Base-by-base conservation (phyloP, 179 eudicot species). In the Carnegiea gigantea region DNA sequence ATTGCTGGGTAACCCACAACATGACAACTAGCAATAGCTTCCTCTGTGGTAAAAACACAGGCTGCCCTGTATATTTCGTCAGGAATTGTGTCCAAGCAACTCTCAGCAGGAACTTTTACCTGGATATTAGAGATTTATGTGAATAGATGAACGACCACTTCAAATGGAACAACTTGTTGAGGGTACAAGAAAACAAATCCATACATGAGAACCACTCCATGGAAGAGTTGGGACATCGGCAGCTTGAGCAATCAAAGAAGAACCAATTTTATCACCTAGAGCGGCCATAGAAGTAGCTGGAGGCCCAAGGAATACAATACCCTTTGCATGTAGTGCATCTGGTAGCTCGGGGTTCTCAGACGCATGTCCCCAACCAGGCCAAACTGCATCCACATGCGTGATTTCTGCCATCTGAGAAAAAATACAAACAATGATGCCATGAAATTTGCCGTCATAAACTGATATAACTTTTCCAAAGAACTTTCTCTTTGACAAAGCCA, bases 351-450 rank as follows among this genome's bases (percentile, higher is more conserved):
- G 99, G 78, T 89, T 97, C 91, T 97, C 99, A 44, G 99, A 97
- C 78, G 99, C 99, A 88, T 97, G 99, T 78, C 99, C 99, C 99
- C 99, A 97, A 77, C 99, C 99, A 80, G 99, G 99, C 99, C 99
- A 97, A 84, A 97, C 99, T 62, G 99, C 99, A 84, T 97, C 98
- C 46, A 97, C 99, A 81, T 76, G 99, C 40, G 99, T 97, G 78
- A 88, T 88, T 88, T 97, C 99, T 54, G 99, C 99, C 90, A 92
- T 89, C 99, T 97, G 80, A 48, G 26, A 70, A 75, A 76, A 65
- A 76, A 77, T 80, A 75, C 80, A 28, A 59, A 68, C n/a, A 77
- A 59, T 54, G 13, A 76, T 80, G 73, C 54, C 38, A 70, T 6
- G 15, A 70, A 70, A 33, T 36, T 14, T 36, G 43, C 46, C 2